These are phyloP conservation scores for Orychophragmus violaceus DNA, from an alignment of 345 rosid genomes.

Conservation along the genomic window DNA sequence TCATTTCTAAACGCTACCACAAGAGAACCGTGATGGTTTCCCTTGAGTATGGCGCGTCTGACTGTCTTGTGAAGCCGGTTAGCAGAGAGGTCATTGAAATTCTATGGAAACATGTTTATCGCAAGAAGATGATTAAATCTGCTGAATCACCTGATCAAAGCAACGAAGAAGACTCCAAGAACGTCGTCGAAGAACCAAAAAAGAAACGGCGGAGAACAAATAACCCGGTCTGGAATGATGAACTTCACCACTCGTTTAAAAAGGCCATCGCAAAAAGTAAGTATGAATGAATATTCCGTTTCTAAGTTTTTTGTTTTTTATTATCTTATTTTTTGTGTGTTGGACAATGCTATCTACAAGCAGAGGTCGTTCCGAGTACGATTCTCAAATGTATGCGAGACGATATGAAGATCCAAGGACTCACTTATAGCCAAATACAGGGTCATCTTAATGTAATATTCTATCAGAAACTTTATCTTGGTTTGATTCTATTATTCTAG, in stretches of 20 bases:
- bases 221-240: slow-evolving; percentile 11
- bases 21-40: slow-evolving; percentile 12
- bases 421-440: slow-evolving; percentile 14
- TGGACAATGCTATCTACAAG: too few relatives aligned
- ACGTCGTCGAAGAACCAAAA: slow-evolving; percentile 1
- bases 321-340: neutral
- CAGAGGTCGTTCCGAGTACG: slow-evolving; percentile 13
- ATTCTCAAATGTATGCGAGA: too few relatives aligned
- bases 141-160: too few relatives aligned
- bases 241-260: slow-evolving; percentile 14
- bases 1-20: slow-evolving; percentile 7
- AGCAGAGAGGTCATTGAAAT: slow-evolving; percentile 6
- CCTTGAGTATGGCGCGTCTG: slow-evolving; percentile 3
- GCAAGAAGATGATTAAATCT: slow-evolving; percentile 1
- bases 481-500: too few relatives aligned
- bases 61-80: slow-evolving; percentile 23
- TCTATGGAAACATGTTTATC: slow-evolving; percentile 19
- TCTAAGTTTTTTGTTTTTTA: neutral
- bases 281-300: neutral
- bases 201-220: slow-evolving; percentile 27
- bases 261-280: slow-evolving; percentile 4
- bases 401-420: neutral
- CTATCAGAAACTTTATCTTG: too few relatives aligned
- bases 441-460: slow-evolving; percentile 26
- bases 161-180: slow-evolving; percentile 15